A percentile compares a stretch with the other conserved stretches of the same genome.
Conservation (phyloP, 331 rosid species). For the Stylosanthes scabra region DNA sequence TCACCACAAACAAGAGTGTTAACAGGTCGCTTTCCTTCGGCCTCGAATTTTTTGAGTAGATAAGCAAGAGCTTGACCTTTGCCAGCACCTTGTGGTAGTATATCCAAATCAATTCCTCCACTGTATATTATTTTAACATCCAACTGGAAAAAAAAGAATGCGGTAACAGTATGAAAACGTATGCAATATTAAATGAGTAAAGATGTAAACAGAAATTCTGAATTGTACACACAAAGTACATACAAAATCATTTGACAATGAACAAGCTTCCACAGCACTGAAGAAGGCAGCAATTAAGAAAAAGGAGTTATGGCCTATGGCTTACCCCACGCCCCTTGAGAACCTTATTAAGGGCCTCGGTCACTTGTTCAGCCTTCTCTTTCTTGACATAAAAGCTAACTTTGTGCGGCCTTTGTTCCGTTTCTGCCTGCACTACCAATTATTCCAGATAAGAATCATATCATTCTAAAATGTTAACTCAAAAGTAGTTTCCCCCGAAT, state of each 20-base stretch:
- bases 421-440: constrained; percentile 74
- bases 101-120: constrained; percentile 97
- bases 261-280: constrained; percentile 17
- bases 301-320: constrained; percentile 25
- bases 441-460: constrained; percentile 26
- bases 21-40: constrained; percentile 67
- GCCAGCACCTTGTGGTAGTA: constrained; percentile 94
- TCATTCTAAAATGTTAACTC: constrained; percentile 23
- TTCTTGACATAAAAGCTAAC: constrained; percentile 87
- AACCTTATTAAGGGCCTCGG: constrained; percentile 68
- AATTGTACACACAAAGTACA: neutral
- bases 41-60: constrained; percentile 77
- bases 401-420: constrained; percentile 93
- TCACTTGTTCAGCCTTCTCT: constrained; percentile 77
- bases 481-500: constrained; percentile 1
- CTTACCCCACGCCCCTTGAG: constrained; percentile 74
- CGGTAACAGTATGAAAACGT: constrained; percentile 25
- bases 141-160: constrained; percentile 66
- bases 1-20: constrained; percentile 98
- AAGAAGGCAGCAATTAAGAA: constrained; percentile 11
- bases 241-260: constrained; percentile 4
- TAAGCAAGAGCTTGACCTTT: constrained; percentile 99
- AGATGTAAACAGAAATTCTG: constrained; percentile 7
- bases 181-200: constrained; percentile 3
- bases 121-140: constrained; percentile 96